Base-by-base conservation (phyloP, 192 early-diverging fungal species). In the Coemansia sp. region DNA sequence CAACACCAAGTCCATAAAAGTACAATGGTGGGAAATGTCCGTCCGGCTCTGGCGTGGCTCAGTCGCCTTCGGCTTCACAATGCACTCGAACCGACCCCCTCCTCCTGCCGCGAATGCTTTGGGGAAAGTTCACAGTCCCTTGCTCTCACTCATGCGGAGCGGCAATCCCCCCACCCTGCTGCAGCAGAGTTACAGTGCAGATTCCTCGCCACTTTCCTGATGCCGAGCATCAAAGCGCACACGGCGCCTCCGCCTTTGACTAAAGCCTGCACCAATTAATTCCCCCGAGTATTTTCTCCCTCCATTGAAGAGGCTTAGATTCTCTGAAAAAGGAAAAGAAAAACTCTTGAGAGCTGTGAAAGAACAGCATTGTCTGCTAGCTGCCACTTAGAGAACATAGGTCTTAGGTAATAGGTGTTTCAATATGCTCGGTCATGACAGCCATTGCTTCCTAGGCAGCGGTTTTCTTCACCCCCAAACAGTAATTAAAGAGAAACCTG, bases 71-170 rank as follows among this genome's bases (percentile, higher is more conserved):
- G 27, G 19, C 46, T 48, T 48, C 19, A 48, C 46, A 48, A 48
- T 48, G 46, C 46, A 48, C 16, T 31, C 54, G 54, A 57, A 33
- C 54, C 54, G 54, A 16, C 31, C 54, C 54, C 11, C 54, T 57
- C 54, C 54, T 57, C 51, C 51, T 53, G 19, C 51, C 51, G 14
- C 51, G 3, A 4, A 9, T 27, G 48, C 51, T 53, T 53, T 53
- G 24, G 51, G 51, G 51, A 10, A 29, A 53, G 27, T 27, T 27
- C 21, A 54, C 46, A 50, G 46, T 50, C 46, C 46, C 46, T 31
- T 33, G 54, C 54, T 57, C 54, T 57, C 54, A 57, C 54, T 57
- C 54, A 57, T 57, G 54, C 54, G 54, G 31, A 33, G 31, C 54
- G 31, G 31, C 54, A 33, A 57, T 57, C 54, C 54, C 53, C 54